phyloP scores from a whole-genome alignment of 208 protist species.

The Herpetomonas samuelpessoai region DNA sequence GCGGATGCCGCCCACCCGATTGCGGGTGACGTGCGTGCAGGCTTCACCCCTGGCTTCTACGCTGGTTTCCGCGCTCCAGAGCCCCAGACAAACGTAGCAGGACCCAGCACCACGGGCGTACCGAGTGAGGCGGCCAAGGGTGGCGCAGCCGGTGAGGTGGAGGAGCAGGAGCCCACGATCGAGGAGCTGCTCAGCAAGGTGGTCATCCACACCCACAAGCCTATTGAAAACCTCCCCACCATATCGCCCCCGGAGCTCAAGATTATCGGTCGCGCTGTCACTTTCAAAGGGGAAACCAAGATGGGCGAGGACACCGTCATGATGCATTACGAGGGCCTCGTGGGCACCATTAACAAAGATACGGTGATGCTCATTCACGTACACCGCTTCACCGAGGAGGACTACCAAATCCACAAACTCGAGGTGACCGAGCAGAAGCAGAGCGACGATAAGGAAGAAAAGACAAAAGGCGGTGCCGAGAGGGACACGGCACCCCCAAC shows the following conservation, averaged over 20 bases:
- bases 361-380: conserved; percentile 78
- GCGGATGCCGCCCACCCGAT: too few species aligned
- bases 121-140: background rate
- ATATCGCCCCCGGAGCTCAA: conserved; percentile 65
- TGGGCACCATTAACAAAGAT: conserved; percentile 70
- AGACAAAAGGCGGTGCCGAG: too few species aligned
- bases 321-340: conserved; percentile 71
- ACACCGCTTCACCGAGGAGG: conserved; percentile 62
- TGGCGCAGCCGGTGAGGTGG: conserved; percentile 1
- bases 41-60: conserved; percentile 3
- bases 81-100: background rate
- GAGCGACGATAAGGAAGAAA: background rate
- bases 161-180: conserved; percentile 17
- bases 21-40: too few species aligned
- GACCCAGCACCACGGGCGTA: background rate
- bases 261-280: conserved; percentile 78
- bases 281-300: conserved; percentile 57
- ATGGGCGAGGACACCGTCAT: conserved; percentile 34
- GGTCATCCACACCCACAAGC: conserved; percentile 47
- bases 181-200: conserved; percentile 27
- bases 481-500: background rate
- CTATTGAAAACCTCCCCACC: conserved; percentile 56
- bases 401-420: conserved; percentile 41
- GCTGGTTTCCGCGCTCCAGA: background rate
- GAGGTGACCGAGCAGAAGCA: conserved; percentile 8